A percentile compares a stretch with the other conserved stretches of the same genome.
These are phyloP conservation scores for Venturia nashicola DNA, from an alignment of 2,329 filamentous ascomycete genomes.

Conservation along the genomic window DNA sequence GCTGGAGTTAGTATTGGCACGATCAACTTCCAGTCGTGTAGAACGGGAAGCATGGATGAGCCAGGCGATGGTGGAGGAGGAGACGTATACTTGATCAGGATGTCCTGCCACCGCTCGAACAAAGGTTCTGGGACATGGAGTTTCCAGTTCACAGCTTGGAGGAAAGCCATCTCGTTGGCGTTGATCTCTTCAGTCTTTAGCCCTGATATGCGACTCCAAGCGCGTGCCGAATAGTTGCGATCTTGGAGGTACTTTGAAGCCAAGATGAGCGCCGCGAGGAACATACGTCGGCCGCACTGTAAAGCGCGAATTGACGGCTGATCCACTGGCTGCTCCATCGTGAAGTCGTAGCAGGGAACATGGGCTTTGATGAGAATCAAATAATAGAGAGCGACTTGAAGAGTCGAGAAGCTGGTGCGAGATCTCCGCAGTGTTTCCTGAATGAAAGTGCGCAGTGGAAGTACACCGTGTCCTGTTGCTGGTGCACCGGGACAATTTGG, in stretches of 20 bases:
- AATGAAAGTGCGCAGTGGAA: constrained; percentile 90
- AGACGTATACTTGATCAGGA: constrained; percentile 70
- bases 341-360: constrained; percentile 73
- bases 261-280: constrained; percentile 83
- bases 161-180: constrained; percentile 87
- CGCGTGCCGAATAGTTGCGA: constrained; percentile 90
- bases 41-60: constrained; percentile 26
- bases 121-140: constrained; percentile 82
- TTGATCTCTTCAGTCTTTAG: constrained; percentile 89
- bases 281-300: constrained; percentile 95
- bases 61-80: constrained; percentile 23
- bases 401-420: constrained; percentile 90
- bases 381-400: constrained; percentile 95
- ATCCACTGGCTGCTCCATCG: constrained; percentile 70
- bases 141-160: constrained; percentile 84
- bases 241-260: constrained; percentile 98
- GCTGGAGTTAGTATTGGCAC: constrained; percentile 46
- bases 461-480: constrained; percentile 61
- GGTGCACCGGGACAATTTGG: constrained; percentile 58
- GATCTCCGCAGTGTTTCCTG: constrained; percentile 93
- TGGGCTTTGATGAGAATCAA: constrained; percentile 86
- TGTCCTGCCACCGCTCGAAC: constrained; percentile 88
- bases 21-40: constrained; percentile 33
- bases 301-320: constrained; percentile 63
- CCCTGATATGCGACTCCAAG: constrained; percentile 99